These are phyloP conservation scores for Magnolia sinica DNA, from an alignment of 164 flowering plant species.

Conservation along the genomic window DNA sequence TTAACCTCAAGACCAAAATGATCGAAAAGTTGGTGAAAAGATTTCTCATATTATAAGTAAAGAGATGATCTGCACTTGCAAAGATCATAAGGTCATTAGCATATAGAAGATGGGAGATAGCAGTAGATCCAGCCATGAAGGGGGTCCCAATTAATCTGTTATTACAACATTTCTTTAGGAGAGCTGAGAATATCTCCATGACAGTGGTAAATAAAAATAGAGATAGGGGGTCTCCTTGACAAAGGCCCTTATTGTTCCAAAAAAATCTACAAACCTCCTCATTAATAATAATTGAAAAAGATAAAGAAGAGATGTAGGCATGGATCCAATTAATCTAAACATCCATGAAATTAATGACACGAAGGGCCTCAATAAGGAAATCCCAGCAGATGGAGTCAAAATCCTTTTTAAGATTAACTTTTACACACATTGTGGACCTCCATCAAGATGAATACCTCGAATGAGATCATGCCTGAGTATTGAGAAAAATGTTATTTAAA, in stretches of 20 bases:
- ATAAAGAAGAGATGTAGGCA: background rate
- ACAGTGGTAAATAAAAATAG: too few relatives aligned
- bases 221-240: background rate
- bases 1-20: background rate
- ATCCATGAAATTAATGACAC: too few relatives aligned
- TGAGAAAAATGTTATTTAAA: too few relatives aligned
- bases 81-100: background rate
- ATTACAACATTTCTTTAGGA: too few relatives aligned
- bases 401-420: too few relatives aligned
- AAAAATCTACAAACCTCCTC: background rate
- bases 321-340: background rate
- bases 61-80: background rate
- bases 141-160: too few relatives aligned
- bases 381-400: too few relatives aligned
- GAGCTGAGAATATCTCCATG: background rate
- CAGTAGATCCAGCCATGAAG: background rate
- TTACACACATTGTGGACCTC: too few relatives aligned
- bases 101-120: background rate
- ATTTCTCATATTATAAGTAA: background rate
- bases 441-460: too few relatives aligned
- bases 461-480: too few relatives aligned
- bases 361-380: too few relatives aligned
- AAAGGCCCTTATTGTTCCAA: background rate
- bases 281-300: background rate
- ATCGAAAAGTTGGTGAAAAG: too few relatives aligned